These are phyloP conservation scores for Diaporthe velutina DNA, from an alignment of 2,329 filamentous ascomycete genomes.

Conservation along the genomic window DNA sequence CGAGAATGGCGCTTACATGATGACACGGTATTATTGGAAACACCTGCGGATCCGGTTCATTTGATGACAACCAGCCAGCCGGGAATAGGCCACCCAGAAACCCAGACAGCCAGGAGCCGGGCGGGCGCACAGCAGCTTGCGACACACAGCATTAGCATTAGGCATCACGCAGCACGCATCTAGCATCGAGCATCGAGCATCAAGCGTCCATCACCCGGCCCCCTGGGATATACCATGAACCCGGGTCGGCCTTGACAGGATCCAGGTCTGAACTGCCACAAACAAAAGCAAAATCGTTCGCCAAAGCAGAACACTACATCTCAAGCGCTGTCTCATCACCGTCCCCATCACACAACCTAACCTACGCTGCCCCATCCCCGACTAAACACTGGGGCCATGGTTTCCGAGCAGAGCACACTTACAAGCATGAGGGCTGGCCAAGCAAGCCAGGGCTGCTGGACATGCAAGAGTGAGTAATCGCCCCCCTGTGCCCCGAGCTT, in stretches of 20 bases:
- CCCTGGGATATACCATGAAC: conserved; percentile 27
- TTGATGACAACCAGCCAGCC: conserved; percentile 26
- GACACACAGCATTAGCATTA: conserved; percentile 18
- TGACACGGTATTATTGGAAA: conserved; percentile 22
- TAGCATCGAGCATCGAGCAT: neutral
- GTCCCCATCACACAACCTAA: conserved; percentile 18
- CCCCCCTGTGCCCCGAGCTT: neutral
- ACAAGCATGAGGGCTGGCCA: conserved; percentile 34
- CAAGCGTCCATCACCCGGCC: neutral
- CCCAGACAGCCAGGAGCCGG: neutral
- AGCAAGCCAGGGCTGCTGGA: conserved; percentile 55
- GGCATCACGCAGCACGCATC: conserved; percentile 1
- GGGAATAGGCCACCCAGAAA: neutral
- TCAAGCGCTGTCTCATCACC: conserved; percentile 28
- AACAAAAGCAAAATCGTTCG: conserved; percentile 24
- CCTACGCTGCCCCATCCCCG: neutral
- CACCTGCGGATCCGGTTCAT: conserved; percentile 27
- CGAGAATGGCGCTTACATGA: conserved; percentile 36
- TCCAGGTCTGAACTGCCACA: conserved; percentile 2
- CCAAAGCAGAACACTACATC: conserved; percentile 25
- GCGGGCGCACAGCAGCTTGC: conserved; percentile 11
- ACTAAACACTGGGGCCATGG: neutral
- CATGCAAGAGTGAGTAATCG: conserved; percentile 55
- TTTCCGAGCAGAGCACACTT: neutral
- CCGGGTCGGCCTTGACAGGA: conserved; percentile 19